These are phyloP conservation scores for Phytopythium chamaehyphon DNA, from an alignment of 352 stramenopile genomes.

Conservation along the genomic window DNA sequence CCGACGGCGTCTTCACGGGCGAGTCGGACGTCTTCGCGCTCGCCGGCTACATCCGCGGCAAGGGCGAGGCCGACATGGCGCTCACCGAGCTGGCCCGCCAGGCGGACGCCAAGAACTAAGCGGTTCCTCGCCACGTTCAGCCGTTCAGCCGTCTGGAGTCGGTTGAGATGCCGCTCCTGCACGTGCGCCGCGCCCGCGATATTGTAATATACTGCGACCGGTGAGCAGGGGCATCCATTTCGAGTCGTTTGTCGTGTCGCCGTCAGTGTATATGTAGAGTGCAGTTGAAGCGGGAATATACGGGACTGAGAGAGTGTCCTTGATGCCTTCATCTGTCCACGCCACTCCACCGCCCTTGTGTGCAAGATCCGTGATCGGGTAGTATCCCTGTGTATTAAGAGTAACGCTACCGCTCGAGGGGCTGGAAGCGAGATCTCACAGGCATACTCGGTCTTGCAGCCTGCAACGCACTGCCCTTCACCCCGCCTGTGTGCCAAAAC, in stretches of 20 bases:
- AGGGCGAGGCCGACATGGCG: conserved; percentile 94
- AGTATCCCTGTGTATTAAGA: no score
- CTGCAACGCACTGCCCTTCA: no score
- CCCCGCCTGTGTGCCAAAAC: no score
- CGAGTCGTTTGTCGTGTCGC: not conserved
- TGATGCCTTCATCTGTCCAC: no score
- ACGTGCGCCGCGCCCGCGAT: conserved; percentile 4
- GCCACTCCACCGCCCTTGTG: no score
- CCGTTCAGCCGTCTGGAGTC: conserved; percentile 6
- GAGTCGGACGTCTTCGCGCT: conserved; percentile 94
- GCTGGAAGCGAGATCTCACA: no score
- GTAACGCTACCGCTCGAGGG: no score
- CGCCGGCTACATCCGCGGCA: conserved; percentile 96
- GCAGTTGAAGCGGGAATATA: no score
- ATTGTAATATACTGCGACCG: conserved; percentile 8
- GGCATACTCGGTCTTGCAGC: no score
- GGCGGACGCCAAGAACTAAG: conserved; percentile 80
- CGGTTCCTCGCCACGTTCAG: conserved; percentile 1
- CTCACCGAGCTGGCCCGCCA: conserved; percentile 81
- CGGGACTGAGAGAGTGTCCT: no score
- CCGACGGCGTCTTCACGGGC: conserved; percentile 95
- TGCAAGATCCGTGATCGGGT: no score
- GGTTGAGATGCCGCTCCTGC: conserved; percentile 3
- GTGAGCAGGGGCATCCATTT: not conserved
- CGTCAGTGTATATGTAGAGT: no score